A percentile compares a stretch with the other conserved stretches of the same genome.
phyloP scores from a whole-genome alignment of 176 grass and related monocot species.

The Oryza officinalis region DNA sequence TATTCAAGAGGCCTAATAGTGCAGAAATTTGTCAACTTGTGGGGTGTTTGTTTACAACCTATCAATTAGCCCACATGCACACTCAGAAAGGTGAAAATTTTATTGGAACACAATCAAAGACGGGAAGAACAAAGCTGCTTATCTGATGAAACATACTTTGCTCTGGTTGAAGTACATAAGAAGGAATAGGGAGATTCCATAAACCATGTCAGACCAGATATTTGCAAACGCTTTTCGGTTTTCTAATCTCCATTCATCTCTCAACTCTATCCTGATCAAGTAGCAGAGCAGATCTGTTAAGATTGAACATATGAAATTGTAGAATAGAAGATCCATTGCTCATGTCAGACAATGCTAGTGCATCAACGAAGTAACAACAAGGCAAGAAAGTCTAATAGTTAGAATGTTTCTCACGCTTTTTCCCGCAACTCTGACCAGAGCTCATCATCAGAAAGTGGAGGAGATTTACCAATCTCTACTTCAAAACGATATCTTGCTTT shows the following conservation, averaged over 20 bases:
- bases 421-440: slow-evolving; percentile 74
- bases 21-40: background rate
- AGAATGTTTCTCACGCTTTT: slow-evolving; percentile 69
- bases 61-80: slow-evolving; percentile 12
- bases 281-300: slow-evolving; percentile 34
- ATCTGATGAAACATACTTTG: slow-evolving; percentile 63
- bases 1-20: background rate
- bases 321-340: slow-evolving; percentile 12
- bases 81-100: background rate
- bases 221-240: slow-evolving; percentile 92
- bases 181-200: slow-evolving; percentile 80
- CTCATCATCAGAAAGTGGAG: slow-evolving; percentile 82
- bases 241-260: slow-evolving; percentile 90
- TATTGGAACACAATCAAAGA: background rate
- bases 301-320: slow-evolving; percentile 32
- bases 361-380: slow-evolving; percentile 28
- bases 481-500: slow-evolving; percentile 79
- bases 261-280: slow-evolving; percentile 84
- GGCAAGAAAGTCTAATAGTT: slow-evolving; percentile 27
- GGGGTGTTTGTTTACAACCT: slow-evolving; percentile 9
- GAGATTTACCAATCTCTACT: slow-evolving; percentile 90
- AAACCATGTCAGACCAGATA: slow-evolving; percentile 88
- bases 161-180: slow-evolving; percentile 85
- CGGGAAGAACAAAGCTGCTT: background rate
- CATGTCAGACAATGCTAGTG: slow-evolving; percentile 15